A percentile compares a stretch with the other conserved stretches of the same genome.
phyloP scores from a whole-genome alignment of 106 monocot species.

The Dioscorea dumetorum region DNA sequence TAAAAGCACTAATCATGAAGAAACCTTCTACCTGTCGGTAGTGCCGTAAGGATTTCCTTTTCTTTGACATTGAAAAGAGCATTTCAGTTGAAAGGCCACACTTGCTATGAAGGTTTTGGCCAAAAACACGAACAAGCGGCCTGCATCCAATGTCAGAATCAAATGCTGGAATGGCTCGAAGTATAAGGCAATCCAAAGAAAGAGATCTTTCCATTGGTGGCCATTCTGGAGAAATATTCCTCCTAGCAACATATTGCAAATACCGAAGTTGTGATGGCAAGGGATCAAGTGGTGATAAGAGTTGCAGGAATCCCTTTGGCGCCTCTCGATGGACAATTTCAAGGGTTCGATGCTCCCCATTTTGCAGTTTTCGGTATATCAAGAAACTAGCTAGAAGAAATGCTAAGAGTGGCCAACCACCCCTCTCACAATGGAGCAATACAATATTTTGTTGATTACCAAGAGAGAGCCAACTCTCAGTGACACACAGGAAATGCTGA shows the following conservation, averaged over 20 bases:
- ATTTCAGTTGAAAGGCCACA: constrained; percentile 35
- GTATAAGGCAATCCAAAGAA: constrained; percentile 92
- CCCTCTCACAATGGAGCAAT: constrained; percentile 92
- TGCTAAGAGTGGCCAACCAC: constrained; percentile 96
- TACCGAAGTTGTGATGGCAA: constrained; percentile 92
- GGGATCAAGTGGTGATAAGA: constrained; percentile 88
- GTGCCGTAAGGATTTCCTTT: constrained; percentile 68
- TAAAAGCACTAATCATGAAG: neutral
- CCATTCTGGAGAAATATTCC: constrained; percentile 81
- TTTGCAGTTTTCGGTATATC: constrained; percentile 60
- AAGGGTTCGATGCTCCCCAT: constrained; percentile 62
- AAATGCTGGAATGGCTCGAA: constrained; percentile 84
- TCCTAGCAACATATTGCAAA: constrained; percentile 87
- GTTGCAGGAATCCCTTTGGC: constrained; percentile 78
- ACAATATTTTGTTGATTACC: constrained; percentile 75
- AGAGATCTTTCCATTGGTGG: constrained; percentile 73
- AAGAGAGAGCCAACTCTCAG: constrained; percentile 75
- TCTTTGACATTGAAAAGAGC: constrained; percentile 78
- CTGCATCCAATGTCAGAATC: constrained; percentile 84
- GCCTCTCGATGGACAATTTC: constrained; percentile 84
- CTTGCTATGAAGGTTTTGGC: constrained; percentile 39
- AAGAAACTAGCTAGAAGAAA: constrained; percentile 74
- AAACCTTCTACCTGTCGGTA: constrained; percentile 61
- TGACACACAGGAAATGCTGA: constrained; percentile 75
- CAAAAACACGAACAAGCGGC: constrained; percentile 84